Conservation (phyloP, 2,329 filamentous ascomycete species). For the Arthrobotrys iridis region DNA sequence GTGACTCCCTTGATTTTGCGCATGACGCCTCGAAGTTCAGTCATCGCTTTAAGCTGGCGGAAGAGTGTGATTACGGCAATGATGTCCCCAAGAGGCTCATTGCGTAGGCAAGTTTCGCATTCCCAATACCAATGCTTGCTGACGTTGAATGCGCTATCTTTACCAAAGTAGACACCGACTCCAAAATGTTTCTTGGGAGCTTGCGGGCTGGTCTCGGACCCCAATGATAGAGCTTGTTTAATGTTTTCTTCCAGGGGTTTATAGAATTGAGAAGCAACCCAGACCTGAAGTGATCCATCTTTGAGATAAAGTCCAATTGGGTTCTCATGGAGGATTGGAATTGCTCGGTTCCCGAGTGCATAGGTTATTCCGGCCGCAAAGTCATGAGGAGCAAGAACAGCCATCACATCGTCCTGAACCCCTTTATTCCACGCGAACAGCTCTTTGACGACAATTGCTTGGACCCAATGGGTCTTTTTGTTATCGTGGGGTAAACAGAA, state of each 20-base stretch:
- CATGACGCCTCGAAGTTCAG: conserved; percentile 27
- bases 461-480: conserved; percentile 38
- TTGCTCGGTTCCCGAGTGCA: neutral
- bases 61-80: conserved; percentile 20
- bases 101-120: conserved; percentile 19
- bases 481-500: conserved; percentile 36
- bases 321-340: conserved; percentile 20
- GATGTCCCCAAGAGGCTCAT: conserved; percentile 33
- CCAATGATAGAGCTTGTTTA: neutral
- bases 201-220: neutral
- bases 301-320: conserved; percentile 22
- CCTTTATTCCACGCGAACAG: conserved; percentile 33
- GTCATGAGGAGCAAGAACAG: conserved; percentile 10
- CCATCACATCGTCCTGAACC: conserved; percentile 23
- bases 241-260: neutral
- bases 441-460: conserved; percentile 35
- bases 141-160: conserved; percentile 22
- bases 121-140: conserved; percentile 28
- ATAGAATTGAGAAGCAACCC: conserved; percentile 17
- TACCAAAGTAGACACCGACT: conserved; percentile 27
- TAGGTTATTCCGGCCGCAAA: conserved; percentile 26
- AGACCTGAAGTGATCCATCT: conserved; percentile 42
- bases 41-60: conserved; percentile 3
- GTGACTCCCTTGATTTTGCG: conserved; percentile 31
- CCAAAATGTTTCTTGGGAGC: neutral